A percentile compares a stretch with the other conserved stretches of the same genome.
These are phyloP conservation scores for Obba rivulosa DNA, from an alignment of 768 basidiomycete species.

Conservation along the genomic window DNA sequence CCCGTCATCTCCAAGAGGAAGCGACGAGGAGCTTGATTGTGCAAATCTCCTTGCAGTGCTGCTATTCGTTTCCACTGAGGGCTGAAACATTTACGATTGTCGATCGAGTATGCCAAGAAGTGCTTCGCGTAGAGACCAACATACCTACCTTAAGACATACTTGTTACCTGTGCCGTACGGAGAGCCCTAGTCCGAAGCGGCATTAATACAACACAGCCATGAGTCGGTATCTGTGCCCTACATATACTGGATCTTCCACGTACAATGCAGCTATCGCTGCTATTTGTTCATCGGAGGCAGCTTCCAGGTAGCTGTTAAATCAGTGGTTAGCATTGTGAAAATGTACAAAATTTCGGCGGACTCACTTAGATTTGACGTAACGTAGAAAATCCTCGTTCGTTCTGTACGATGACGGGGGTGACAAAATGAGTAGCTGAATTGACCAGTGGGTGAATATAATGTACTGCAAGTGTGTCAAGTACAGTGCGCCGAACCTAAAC, in stretches of 20 bases:
- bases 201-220: background rate
- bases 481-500: conserved; percentile 1
- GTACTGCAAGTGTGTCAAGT: background rate
- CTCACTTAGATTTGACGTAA: conserved; percentile 1
- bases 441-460: background rate
- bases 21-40: conserved; percentile 3
- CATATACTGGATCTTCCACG: background rate
- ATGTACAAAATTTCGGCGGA: no score
- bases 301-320: background rate
- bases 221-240: background rate
- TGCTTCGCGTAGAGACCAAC: background rate
- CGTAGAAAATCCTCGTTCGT: conserved; percentile 2
- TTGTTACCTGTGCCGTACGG: conserved; percentile 1
- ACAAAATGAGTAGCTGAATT: background rate
- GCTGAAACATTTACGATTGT: no score
- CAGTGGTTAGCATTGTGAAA: background rate
- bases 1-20: background rate
- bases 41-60: conserved; percentile 2
- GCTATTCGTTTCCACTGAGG: conserved; percentile 3
- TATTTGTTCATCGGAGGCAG: background rate
- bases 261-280: background rate
- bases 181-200: background rate
- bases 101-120: background rate
- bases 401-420: background rate
- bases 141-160: background rate